Base-by-base conservation (phyloP, 2,329 filamentous ascomycete species). In the Tolypocladium amazonense region DNA sequence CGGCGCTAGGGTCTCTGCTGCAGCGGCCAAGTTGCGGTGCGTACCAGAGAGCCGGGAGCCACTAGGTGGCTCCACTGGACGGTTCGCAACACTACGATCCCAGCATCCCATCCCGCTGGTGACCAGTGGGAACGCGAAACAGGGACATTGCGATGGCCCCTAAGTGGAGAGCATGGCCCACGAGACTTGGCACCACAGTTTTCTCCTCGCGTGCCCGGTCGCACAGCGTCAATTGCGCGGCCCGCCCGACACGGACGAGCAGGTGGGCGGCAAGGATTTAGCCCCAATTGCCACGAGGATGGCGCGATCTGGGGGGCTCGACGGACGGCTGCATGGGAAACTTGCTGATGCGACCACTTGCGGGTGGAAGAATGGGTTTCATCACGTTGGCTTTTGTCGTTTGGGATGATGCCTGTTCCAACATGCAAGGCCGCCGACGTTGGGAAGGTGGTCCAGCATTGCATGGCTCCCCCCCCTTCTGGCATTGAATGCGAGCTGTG, bases 41-140 rank as follows among this genome's bases (percentile, higher is more conserved):
- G 62, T 67, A 71, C 65, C 70, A 72, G 69, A 70, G 63, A 68
- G 65, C 67, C 70, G 70, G 67, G 66, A 72, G 68, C 65, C 65
- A 65, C 64, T 65, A 65, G 53, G 57, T 50, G 59, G 60, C 66
- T 68, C 68, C 70, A 69, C 69, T 62, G 43, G 59, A 63, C 63
- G 62, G 66, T 69, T 70, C 65, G 62, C 68, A 63, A 65, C 62
- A 63, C 64, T 58, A 62, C 64, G 35, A 41, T 52, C 33, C 56
- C 41, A 61, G 62, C 60, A 70, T 69, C 64, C 64, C 62, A 62
- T 60, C 59, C 60, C 62, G 58, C 62, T 62, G 66, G 63, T 66
- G 64, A 50, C 57, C 41, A 43, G 38, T 52, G 15, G 41, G 38
- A 45, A 30, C 25, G 33, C 7, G 12, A 39, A 38, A 20, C 43